These are phyloP conservation scores for Talaromyces ruber DNA, from an alignment of 495 filamentous ascomycete species.

Conservation along the genomic window DNA sequence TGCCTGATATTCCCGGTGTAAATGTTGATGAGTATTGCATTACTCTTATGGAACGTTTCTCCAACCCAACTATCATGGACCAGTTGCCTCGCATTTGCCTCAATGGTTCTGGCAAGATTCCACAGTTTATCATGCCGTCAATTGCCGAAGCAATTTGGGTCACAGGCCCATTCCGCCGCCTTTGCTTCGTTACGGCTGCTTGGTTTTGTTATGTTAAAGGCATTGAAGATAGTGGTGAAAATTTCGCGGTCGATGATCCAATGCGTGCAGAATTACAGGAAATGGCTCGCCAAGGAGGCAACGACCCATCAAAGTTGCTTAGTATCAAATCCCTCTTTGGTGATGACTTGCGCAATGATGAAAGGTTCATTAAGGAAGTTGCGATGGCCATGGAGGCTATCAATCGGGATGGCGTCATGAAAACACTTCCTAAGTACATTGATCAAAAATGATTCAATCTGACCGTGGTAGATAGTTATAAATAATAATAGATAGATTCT, in stretches of 20 bases:
- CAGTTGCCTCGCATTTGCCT: conserved; percentile 37
- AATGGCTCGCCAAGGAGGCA: conserved; percentile 27
- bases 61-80: conserved; percentile 40
- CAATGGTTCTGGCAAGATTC: conserved; percentile 40
- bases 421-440: conserved; percentile 36
- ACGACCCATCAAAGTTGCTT: conserved; percentile 26
- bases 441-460: conserved; percentile 14
- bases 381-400: conserved; percentile 33
- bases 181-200: conserved; percentile 35
- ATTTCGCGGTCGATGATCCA: conserved; percentile 32
- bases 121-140: conserved; percentile 43
- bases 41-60: conserved; percentile 39
- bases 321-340: conserved; percentile 35
- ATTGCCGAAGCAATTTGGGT: conserved; percentile 40
- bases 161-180: conserved; percentile 32
- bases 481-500: not conserved
- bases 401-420: conserved; percentile 30
- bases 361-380: conserved; percentile 30
- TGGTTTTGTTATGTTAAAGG: conserved; percentile 40
- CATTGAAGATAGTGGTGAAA: conserved; percentile 30
- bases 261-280: conserved; percentile 36
- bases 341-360: conserved; percentile 33
- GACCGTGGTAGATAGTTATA: not conserved
- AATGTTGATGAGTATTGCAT: conserved; percentile 36
- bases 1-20: conserved; percentile 35